A percentile compares a stretch with the other conserved stretches of the same genome.
Conservation (phyloP, 768 basidiomycete species). For the Termitomyces sp. region DNA sequence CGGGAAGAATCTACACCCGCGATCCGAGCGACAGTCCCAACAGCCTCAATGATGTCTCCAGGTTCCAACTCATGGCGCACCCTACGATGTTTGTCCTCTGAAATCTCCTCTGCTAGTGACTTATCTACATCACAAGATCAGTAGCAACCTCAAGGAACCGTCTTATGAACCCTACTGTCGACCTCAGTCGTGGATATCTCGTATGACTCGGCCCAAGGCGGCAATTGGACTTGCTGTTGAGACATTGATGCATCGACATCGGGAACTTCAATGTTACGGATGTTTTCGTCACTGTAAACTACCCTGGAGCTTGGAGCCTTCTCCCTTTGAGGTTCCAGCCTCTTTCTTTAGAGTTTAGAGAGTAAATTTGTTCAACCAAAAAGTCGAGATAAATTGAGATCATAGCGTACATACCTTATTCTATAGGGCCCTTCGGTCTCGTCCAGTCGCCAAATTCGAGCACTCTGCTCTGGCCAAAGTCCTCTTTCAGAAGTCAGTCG, state of each 20-base stretch:
- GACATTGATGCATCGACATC: conserved; percentile 42
- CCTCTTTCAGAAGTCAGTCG: conserved; percentile 72
- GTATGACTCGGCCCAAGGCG: conserved; percentile 71
- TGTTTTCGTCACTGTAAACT: conserved; percentile 36
- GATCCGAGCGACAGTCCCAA: conserved; percentile 81
- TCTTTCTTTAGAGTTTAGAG: conserved; percentile 47
- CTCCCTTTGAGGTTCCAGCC: conserved; percentile 60
- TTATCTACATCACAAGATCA: conserved; percentile 31
- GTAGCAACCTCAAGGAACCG: neutral
- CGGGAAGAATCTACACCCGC: conserved; percentile 91
- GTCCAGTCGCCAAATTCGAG: conserved; percentile 70
- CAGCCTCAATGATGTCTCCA: conserved; percentile 85
- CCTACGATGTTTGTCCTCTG: conserved; percentile 84
- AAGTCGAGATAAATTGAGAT: neutral
- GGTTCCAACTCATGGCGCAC: conserved; percentile 84
- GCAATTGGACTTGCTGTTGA: conserved; percentile 50
- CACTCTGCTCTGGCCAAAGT: conserved; percentile 63
- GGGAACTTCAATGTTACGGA: conserved; percentile 46
- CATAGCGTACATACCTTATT: conserved; percentile 62
- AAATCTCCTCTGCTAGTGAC: conserved; percentile 68
- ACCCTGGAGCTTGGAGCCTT: conserved; percentile 44
- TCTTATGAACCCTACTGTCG: conserved; percentile 39
- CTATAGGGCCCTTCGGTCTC: conserved; percentile 91
- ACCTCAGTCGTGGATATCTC: conserved; percentile 59
- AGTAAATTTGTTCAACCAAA: neutral